These are phyloP conservation scores for Zasmidium cellare DNA, from an alignment of 2,329 filamentous ascomycete species.

Conservation along the genomic window DNA sequence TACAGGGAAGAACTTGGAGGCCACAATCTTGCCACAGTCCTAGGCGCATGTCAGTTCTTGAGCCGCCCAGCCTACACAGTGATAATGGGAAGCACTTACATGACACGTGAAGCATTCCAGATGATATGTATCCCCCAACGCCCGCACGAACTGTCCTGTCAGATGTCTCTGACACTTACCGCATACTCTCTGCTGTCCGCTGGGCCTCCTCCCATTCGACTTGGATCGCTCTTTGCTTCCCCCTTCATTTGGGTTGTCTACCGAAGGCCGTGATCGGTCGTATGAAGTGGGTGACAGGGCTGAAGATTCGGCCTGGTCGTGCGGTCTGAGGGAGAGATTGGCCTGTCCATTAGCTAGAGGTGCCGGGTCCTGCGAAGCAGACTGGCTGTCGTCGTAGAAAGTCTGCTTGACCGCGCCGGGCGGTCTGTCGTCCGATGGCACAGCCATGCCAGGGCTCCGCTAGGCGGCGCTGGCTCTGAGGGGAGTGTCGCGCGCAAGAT, in stretches of 20 bases:
- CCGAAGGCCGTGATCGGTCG: conserved; percentile 12
- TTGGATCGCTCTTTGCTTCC: conserved; percentile 26
- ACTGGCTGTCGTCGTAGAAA: conserved; percentile 18
- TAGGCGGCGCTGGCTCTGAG: conserved; percentile 14
- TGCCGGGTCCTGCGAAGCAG: conserved; percentile 10
- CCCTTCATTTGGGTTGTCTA: conserved; percentile 17
- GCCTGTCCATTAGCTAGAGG: conserved; percentile 19
- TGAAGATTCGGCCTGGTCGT: conserved; percentile 8
- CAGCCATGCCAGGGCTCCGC: conserved; percentile 29
- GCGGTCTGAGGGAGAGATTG: conserved; percentile 16
- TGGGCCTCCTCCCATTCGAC: conserved; percentile 29
- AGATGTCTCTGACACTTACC: conserved; percentile 87
- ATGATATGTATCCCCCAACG: conserved; percentile 90
- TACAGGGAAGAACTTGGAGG: conserved; percentile 97
- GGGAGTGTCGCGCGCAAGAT: conserved; percentile 16
- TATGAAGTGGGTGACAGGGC: conserved; percentile 8
- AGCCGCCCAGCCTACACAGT: conserved; percentile 7
- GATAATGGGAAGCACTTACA: conserved; percentile 57
- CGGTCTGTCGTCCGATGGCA: conserved; percentile 30
- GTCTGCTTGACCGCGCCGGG: conserved; percentile 25
- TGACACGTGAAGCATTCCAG: conserved; percentile 97
- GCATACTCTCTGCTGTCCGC: conserved; percentile 49
- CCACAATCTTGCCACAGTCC: conserved; percentile 96
- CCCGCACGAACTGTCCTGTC: conserved; percentile 94
- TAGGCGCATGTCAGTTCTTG: conserved; percentile 45